Evolutionary conservation across 2,329 filamentous ascomycete genomes (phyloP).

Genomic region (Cordyceps pruinosa): DNA sequence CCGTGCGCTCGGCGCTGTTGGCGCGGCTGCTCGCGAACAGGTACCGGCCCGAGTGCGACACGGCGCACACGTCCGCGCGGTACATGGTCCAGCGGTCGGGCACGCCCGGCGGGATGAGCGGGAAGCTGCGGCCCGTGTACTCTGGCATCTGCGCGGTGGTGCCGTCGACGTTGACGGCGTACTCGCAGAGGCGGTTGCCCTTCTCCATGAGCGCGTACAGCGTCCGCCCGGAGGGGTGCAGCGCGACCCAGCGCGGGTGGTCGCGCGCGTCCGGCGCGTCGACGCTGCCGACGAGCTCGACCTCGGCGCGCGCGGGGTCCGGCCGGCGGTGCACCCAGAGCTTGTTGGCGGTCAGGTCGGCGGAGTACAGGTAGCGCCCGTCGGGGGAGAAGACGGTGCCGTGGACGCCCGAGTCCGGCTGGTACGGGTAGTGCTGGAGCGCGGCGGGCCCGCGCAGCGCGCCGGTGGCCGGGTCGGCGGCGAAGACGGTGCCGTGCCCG

Average conservation of each 20-base stretch:
- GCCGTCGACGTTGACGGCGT: slow-evolving; percentile 61
- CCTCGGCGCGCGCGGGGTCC: slow-evolving; percentile 22
- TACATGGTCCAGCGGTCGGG: slow-evolving; percentile 55
- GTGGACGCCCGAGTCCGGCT: slow-evolving; percentile 64
- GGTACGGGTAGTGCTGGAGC: slow-evolving; percentile 67
- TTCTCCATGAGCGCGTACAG: slow-evolving; percentile 85
- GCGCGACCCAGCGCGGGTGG: slow-evolving; percentile 82
- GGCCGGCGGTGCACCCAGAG: slow-evolving; percentile 79
- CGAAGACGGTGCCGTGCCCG: slow-evolving; percentile 73
- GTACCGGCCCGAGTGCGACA: slow-evolving; percentile 62
- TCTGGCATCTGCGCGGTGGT: slow-evolving; percentile 62
- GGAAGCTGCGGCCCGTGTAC: slow-evolving; percentile 70
- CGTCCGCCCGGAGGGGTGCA: slow-evolving; percentile 72
- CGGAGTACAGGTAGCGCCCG: slow-evolving; percentile 64
- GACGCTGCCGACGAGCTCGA: slow-evolving; percentile 65
- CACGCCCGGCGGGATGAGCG: slow-evolving; percentile 71
- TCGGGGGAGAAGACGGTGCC: slow-evolving; percentile 74
- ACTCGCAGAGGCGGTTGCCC: slow-evolving; percentile 78
- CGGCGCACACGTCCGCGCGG: slow-evolving; percentile 75
- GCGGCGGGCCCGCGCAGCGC: slow-evolving; percentile 55
- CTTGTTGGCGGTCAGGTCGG: slow-evolving; percentile 70
- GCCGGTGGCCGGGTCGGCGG: slow-evolving; percentile 46
- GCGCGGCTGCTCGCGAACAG: slow-evolving; percentile 80
- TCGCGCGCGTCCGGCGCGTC: slow-evolving; percentile 64
- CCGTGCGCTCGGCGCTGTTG: slow-evolving; percentile 68